Conservation (phyloP, 192 early-diverging fungal genomes). For the Coemansia sp. region DNA sequence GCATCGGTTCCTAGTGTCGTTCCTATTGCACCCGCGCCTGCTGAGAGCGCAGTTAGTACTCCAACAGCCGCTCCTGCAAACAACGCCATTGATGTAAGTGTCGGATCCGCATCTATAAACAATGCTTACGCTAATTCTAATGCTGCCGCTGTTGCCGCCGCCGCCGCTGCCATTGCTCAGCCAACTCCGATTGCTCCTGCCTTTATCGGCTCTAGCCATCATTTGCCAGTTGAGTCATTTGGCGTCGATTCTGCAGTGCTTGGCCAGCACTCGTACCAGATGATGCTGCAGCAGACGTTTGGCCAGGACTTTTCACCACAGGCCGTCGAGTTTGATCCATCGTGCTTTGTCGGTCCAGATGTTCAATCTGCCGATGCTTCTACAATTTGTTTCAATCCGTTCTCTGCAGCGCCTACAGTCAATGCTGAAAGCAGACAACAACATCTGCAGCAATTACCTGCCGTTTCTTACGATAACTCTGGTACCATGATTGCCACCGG, state of each 20-base stretch:
- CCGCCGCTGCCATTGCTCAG: conserved; percentile 6
- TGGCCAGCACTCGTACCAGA: conserved; percentile 17
- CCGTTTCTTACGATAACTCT: not conserved
- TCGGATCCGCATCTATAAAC: not conserved
- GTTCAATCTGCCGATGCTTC: conserved; percentile 15
- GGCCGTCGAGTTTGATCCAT: conserved; percentile 38
- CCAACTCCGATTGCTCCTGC: conserved; percentile 3
- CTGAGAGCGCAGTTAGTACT: not conserved
- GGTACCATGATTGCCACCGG: not conserved
- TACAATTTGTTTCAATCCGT: conserved; percentile 12
- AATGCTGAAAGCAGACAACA: not conserved
- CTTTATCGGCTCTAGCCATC: not conserved
- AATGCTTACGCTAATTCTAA: not conserved
- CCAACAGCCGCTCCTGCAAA: not conserved
- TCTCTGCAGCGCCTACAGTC: not conserved
- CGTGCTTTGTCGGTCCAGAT: conserved; percentile 31
- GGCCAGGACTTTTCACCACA: conserved; percentile 35
- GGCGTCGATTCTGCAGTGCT: conserved; percentile 9
- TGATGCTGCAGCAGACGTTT: conserved; percentile 18
- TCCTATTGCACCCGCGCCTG: conserved; percentile 1
- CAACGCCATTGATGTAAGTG: not conserved
- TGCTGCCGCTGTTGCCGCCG: not conserved
- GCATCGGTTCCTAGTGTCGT: conserved; percentile 4
- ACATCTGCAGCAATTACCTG: not conserved
- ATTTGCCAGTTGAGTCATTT: conserved; percentile 2